Conservation (phyloP, 1,284 basidiomycete species). For the Puccinia horiana region DNA sequence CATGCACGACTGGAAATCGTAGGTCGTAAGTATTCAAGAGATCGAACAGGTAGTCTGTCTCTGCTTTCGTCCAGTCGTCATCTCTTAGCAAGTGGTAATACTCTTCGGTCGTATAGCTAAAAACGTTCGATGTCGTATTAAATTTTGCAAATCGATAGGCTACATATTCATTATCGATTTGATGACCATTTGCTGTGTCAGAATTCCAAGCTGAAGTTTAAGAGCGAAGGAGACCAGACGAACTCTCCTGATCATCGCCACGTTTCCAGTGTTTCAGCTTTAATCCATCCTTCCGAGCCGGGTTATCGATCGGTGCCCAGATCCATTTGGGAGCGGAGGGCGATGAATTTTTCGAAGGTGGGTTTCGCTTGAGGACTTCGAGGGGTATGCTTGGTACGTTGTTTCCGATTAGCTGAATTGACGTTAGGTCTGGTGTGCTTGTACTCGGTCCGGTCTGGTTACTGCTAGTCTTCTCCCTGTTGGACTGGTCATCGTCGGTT, state of each 20-base stretch:
- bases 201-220: neutral
- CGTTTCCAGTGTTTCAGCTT: conserved; percentile 44
- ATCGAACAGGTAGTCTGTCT: conserved; percentile 89
- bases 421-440: neutral
- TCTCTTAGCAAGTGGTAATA: conserved; percentile 79
- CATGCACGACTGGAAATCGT: conserved; percentile 85
- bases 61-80: conserved; percentile 84
- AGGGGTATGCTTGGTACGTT: conserved; percentile 26
- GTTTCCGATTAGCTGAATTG: conserved; percentile 19
- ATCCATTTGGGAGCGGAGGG: conserved; percentile 15
- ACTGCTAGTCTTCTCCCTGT: neutral
- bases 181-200: too few species aligned
- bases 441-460: neutral
- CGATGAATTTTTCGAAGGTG: neutral
- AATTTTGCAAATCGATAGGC: conserved; percentile 69
- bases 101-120: conserved; percentile 86
- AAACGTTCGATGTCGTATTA: conserved; percentile 70
- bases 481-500: neutral
- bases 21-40: conserved; percentile 80
- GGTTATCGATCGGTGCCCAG: conserved; percentile 15
- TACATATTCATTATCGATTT: conserved; percentile 13
- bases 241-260: conserved; percentile 25
- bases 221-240: neutral
- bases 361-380: conserved; percentile 17
- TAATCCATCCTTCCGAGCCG: conserved; percentile 28